A percentile compares a stretch with the other conserved stretches of the same genome.
phyloP scores from a whole-genome alignment of 1,139 yeast species.

The Pichia sp. region DNA sequence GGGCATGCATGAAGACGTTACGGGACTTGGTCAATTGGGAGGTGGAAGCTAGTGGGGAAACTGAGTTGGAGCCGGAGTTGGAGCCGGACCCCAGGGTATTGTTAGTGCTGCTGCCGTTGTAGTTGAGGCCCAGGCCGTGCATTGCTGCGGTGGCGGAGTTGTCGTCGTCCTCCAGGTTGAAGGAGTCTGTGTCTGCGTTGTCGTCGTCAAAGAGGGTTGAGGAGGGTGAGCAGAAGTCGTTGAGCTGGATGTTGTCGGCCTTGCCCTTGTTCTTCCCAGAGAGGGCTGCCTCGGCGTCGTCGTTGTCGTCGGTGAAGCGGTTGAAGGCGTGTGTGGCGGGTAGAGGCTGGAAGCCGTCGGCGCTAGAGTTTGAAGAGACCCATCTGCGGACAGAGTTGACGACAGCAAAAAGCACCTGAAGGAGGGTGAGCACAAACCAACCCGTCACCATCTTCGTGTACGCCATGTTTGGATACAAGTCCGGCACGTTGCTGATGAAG shows the following conservation, averaged over 20 bases:
- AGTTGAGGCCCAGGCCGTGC: background rate
- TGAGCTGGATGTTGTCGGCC: background rate
- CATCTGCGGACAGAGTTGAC: slow-evolving; percentile 40
- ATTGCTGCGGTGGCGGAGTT: slow-evolving; percentile 10
- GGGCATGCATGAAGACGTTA: slow-evolving; percentile 21
- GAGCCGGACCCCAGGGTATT: background rate
- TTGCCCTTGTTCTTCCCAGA: background rate
- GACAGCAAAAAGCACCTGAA: slow-evolving; percentile 54
- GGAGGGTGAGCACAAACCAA: slow-evolving; percentile 48
- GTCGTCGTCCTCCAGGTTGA: slow-evolving; percentile 22
- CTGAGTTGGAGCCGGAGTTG: background rate
- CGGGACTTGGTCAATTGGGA: slow-evolving; percentile 22
- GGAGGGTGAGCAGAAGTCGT: slow-evolving; percentile 33
- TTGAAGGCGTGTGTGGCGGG: background rate
- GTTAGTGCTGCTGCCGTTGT: background rate
- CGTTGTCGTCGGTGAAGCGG: background rate
- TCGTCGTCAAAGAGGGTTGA: slow-evolving; percentile 37
- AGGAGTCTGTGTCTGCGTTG: slow-evolving; percentile 17
- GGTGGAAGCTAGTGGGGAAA: background rate
- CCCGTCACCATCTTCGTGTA: slow-evolving; percentile 65
- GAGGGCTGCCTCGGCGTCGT: background rate
- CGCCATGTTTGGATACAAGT: slow-evolving; percentile 71
- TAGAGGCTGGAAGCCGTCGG: background rate
- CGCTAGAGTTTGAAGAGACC: slow-evolving; percentile 27
- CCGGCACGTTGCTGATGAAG: slow-evolving; percentile 58